A percentile compares a stretch with the other conserved stretches of the same genome.
Conservation (phyloP, 2,329 filamentous ascomycete species). For the Diaporthe nobilis region DNA sequence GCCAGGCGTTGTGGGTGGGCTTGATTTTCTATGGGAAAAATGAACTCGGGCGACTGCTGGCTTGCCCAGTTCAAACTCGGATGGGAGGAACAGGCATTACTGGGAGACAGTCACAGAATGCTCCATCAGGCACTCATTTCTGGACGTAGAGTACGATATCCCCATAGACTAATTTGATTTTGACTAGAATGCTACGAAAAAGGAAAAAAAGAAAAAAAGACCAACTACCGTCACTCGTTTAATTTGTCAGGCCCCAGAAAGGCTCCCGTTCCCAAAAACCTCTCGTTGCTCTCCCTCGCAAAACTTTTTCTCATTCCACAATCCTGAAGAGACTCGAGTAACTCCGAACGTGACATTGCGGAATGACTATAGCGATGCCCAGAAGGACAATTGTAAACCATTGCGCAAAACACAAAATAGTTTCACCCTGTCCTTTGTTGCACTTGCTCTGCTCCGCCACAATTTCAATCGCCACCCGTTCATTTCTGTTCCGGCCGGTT, state of each 20-base stretch:
- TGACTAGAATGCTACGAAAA: slow-evolving; percentile 22
- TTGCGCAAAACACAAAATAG: slow-evolving; percentile 5
- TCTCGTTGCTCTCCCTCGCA: background rate
- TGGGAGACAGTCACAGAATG: slow-evolving; percentile 18
- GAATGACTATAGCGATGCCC: background rate
- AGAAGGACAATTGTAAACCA: background rate
- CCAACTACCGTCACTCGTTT: slow-evolving; percentile 36
- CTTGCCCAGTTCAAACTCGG: background rate
- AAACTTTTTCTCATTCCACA: background rate
- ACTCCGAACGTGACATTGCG: slow-evolving; percentile 4
- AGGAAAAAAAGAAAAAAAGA: slow-evolving; percentile 22
- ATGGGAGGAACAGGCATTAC: slow-evolving; percentile 3
- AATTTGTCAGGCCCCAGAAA: slow-evolving; percentile 4
- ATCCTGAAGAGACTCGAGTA: background rate
- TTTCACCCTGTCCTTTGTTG: slow-evolving; percentile 3
- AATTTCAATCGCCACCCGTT: background rate
- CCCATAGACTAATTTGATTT: slow-evolving; percentile 27
- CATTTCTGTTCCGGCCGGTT: background rate
- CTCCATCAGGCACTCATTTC: slow-evolving; percentile 30
- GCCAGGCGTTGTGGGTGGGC: slow-evolving; percentile 25
- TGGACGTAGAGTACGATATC: slow-evolving; percentile 30
- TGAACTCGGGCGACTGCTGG: background rate
- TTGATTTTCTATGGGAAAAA: slow-evolving; percentile 27
- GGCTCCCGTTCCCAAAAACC: background rate
- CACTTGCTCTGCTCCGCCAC: slow-evolving; percentile 6